A percentile compares a stretch with the other conserved stretches of the same genome.
Evolutionary conservation across 108 stramenopile species (phyloP).

Genomic region (Cyclotella sp.): DNA sequence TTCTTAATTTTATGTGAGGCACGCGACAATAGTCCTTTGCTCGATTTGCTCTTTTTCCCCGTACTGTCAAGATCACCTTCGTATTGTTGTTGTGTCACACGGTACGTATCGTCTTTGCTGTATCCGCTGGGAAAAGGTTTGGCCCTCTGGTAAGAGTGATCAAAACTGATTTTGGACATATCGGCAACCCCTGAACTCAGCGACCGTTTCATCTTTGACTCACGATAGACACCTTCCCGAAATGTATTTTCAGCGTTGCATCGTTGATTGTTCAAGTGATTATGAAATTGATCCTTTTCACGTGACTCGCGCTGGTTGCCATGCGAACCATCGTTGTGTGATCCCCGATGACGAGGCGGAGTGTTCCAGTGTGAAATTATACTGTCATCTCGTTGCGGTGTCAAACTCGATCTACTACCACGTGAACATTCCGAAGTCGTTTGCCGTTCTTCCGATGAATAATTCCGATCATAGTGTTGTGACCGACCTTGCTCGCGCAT

Average conservation of each 20-base stretch:
- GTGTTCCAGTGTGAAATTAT: conserved; percentile 4
- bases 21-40: conserved; percentile 28
- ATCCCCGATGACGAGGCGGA: not conserved
- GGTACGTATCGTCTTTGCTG: not conserved
- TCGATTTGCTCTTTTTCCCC: conserved; percentile 24
- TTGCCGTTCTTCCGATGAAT: conserved; percentile 17
- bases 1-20: conserved; percentile 29
- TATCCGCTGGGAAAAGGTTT: not conserved
- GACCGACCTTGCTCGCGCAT: not conserved
- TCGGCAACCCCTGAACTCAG: not conserved
- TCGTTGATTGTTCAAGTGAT: too few relatives aligned
- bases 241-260: not conserved
- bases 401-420: not conserved
- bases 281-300: not conserved
- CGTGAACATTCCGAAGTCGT: conserved; percentile 4
- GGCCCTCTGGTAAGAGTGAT: not conserved
- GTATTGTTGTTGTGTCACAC: not conserved
- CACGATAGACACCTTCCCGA: not conserved
- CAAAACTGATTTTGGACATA: not conserved
- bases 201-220: conserved; percentile 5
- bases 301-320: not conserved
- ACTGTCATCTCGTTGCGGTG: conserved; percentile 4
- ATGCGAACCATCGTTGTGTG: not conserved
- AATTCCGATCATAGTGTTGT: not conserved
- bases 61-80: conserved; percentile 6